Conservation (phyloP, 139 green algal species). For the Nannochloris sp. region DNA sequence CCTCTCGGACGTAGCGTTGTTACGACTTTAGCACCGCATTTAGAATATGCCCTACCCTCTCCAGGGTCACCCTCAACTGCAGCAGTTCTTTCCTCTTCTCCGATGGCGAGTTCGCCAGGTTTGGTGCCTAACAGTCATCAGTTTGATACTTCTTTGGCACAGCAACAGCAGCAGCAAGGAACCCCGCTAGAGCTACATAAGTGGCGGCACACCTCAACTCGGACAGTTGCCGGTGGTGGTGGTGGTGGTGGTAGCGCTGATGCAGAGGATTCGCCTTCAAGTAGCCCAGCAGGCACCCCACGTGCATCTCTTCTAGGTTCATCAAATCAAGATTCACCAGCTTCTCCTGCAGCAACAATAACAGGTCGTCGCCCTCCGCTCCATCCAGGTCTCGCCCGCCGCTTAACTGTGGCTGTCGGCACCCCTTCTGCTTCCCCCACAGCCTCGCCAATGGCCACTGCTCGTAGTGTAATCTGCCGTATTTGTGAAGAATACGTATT, state of each 20-base stretch:
- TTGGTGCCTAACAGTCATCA: background rate
- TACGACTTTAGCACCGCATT: slow-evolving; percentile 39
- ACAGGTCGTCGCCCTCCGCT: background rate
- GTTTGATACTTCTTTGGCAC: too few species aligned
- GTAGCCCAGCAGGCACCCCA: background rate
- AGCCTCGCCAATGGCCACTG: background rate
- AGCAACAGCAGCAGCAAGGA: background rate
- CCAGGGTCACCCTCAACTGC: too few species aligned
- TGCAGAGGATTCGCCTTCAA: too few species aligned
- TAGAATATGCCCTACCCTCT: slow-evolving; percentile 28
- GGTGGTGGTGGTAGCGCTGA: too few species aligned
- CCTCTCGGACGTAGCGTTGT: slow-evolving; percentile 45
- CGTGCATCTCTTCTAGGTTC: background rate
- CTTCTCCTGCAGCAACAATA: too few species aligned
- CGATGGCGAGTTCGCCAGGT: background rate
- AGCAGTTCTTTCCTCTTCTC: background rate
- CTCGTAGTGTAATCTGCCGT: slow-evolving; percentile 25
- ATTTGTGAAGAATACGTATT: slow-evolving; percentile 39
- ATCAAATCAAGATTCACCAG: background rate
- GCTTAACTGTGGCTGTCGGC: slow-evolving; percentile 6
- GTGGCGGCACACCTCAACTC: background rate
- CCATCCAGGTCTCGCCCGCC: slow-evolving; percentile 10
- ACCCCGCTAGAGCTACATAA: background rate
- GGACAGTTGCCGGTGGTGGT: background rate
- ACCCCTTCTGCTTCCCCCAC: background rate